Evolutionary conservation across 345 rosid species (phyloP).

Genomic region (Toxicodendron radicans): DNA sequence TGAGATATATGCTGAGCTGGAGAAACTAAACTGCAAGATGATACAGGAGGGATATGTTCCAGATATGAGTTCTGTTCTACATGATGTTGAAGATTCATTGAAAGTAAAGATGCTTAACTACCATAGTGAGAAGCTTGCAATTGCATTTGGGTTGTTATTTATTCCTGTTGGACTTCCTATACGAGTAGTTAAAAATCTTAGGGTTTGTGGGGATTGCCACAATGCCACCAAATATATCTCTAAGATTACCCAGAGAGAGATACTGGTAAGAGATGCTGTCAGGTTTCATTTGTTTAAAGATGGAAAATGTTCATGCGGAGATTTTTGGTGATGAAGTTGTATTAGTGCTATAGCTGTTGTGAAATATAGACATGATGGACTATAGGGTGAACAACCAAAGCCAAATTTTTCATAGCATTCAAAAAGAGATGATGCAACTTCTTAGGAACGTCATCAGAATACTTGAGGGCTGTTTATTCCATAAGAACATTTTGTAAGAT

Average conservation of each 20-base stretch:
- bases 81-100: slow-evolving; percentile 67
- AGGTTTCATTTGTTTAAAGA: slow-evolving; percentile 83
- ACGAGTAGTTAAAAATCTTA: slow-evolving; percentile 72
- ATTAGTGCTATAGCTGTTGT: slow-evolving; percentile 8
- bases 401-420: neutral
- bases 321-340: slow-evolving; percentile 72
- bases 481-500: neutral
- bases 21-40: slow-evolving; percentile 57
- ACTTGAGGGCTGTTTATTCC: neutral
- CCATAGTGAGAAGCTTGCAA: slow-evolving; percentile 94
- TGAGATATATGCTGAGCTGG: slow-evolving; percentile 70
- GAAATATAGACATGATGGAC: neutral
- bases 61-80: slow-evolving; percentile 69
- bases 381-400: slow-evolving; percentile 5
- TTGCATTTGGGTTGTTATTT: slow-evolving; percentile 80
- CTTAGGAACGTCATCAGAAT: slow-evolving; percentile 4
- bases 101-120: slow-evolving; percentile 81
- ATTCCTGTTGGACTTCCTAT: slow-evolving; percentile 70
- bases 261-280: slow-evolving; percentile 86
- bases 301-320: slow-evolving; percentile 93
- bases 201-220: slow-evolving; percentile 94
- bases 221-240: slow-evolving; percentile 88
- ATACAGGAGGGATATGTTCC: slow-evolving; percentile 74
- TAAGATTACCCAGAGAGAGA: slow-evolving; percentile 78
- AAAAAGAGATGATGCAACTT: slow-evolving; percentile 1